Conservation (phyloP, 2,329 filamentous ascomycete species). For the Shiraia sp. region DNA sequence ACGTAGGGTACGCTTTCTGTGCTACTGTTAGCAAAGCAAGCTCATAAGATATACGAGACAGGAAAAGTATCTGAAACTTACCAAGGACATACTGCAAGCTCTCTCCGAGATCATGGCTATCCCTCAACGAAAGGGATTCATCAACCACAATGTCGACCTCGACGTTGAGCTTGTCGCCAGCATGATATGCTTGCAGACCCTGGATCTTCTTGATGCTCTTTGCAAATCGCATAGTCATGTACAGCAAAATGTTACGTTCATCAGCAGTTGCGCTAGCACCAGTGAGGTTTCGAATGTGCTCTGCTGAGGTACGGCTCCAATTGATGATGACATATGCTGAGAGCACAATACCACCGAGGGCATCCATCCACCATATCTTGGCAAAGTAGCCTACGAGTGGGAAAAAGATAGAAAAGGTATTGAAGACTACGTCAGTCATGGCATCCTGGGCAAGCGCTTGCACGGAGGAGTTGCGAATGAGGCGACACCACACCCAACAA, state of each 20-base stretch:
- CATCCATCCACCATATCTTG: slow-evolving; percentile 82
- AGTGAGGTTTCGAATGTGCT: slow-evolving; percentile 79
- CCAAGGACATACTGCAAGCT: slow-evolving; percentile 79
- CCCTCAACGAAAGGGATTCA: slow-evolving; percentile 72
- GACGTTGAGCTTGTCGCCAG: slow-evolving; percentile 82
- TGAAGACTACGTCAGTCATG: slow-evolving; percentile 83
- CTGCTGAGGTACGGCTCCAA: slow-evolving; percentile 73
- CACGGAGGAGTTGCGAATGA: slow-evolving; percentile 84
- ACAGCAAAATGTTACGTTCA: slow-evolving; percentile 82
- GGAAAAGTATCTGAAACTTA: slow-evolving; percentile 19
- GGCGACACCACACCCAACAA: slow-evolving; percentile 85
- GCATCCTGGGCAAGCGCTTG: slow-evolving; percentile 75
- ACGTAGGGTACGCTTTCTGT: slow-evolving; percentile 76
- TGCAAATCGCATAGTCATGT: slow-evolving; percentile 92
- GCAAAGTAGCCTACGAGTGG: slow-evolving; percentile 78
- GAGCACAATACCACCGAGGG: slow-evolving; percentile 76
- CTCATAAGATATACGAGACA: not conserved
- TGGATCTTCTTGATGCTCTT: slow-evolving; percentile 85
- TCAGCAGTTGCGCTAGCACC: slow-evolving; percentile 79
- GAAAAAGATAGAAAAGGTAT: slow-evolving; percentile 85
- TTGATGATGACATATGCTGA: slow-evolving; percentile 78
- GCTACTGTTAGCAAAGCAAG: slow-evolving; percentile 6
- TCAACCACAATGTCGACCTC: slow-evolving; percentile 84
- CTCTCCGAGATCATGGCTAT: slow-evolving; percentile 80
- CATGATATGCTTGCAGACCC: slow-evolving; percentile 81